Conservation (phyloP, 768 basidiomycete genomes). For the Tulasnella sp. region DNA sequence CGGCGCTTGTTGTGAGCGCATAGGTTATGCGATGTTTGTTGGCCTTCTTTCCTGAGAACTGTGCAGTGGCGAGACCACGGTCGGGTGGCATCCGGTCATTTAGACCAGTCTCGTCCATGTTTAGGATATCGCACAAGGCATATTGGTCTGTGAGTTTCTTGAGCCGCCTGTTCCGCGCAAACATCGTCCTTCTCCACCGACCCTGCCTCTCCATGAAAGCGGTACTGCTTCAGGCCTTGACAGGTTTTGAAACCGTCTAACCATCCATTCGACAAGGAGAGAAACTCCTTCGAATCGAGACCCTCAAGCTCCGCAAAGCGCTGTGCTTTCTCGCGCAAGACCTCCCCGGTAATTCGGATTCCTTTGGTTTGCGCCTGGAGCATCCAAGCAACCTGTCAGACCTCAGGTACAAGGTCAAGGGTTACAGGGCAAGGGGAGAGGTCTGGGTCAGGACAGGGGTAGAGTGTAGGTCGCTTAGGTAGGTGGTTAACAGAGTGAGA, state of each 20-base stretch:
- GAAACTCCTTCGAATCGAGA: not conserved
- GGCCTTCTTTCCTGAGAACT: constrained; percentile 3
- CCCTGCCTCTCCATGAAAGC: constrained; percentile 32
- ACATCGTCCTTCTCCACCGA: not conserved
- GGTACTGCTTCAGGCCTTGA: constrained; percentile 7
- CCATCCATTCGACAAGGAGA: constrained; percentile 14
- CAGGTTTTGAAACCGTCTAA: constrained; percentile 20
- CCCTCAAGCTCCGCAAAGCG: not conserved
- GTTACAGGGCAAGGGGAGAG: no score
- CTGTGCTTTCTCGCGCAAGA: not conserved
- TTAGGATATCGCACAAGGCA: constrained; percentile 11
- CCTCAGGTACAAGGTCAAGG: no score
- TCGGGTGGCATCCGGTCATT: constrained; percentile 17
- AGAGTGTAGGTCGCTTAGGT: no score
- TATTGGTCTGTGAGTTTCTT: not conserved
- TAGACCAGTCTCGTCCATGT: constrained; percentile 32
- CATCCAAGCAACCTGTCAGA: no score
- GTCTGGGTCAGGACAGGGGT: no score
- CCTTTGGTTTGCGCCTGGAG: not conserved
- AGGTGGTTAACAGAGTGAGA: no score
- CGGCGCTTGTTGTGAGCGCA: not conserved
- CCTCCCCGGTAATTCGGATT: not conserved
- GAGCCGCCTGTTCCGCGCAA: not conserved
- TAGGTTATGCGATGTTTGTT: not conserved
- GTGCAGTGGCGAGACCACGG: constrained; percentile 15